A percentile compares a stretch with the other conserved stretches of the same genome.
These are phyloP conservation scores for Neopestalotiopsis clavispora DNA, from an alignment of 2,329 filamentous ascomycete species.

Conservation along the genomic window DNA sequence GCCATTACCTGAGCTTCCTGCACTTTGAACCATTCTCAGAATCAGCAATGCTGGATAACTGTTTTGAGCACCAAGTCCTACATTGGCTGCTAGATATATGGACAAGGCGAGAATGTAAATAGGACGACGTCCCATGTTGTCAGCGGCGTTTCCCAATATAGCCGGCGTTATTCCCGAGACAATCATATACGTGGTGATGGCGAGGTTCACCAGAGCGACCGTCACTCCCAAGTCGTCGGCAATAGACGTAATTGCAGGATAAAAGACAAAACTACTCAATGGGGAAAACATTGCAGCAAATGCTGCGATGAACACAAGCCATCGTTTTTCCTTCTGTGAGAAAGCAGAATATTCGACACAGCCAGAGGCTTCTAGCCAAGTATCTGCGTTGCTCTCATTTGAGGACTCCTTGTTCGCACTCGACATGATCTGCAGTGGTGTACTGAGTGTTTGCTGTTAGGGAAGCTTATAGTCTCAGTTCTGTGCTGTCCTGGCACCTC, in stretches of 20 bases:
- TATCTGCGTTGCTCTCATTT: too few species aligned
- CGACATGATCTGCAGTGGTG: too few species aligned
- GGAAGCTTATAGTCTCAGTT: too few species aligned
- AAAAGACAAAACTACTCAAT: slow-evolving; percentile 26
- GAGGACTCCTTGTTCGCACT: too few species aligned
- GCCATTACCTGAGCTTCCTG: slow-evolving; percentile 21
- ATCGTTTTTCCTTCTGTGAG: slow-evolving; percentile 20
- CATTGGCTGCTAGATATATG: slow-evolving; percentile 20
- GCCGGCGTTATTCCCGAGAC: slow-evolving; percentile 11
- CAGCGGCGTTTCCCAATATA: slow-evolving; percentile 19
- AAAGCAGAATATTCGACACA: slow-evolving; percentile 26
- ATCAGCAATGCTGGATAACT: slow-evolving; percentile 19
- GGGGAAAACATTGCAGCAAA: slow-evolving; percentile 24
- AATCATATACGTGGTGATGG: slow-evolving; percentile 30
- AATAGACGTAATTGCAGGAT: slow-evolving; percentile 24
- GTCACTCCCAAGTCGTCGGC: slow-evolving; percentile 22
- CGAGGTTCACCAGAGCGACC: slow-evolving; percentile 25
- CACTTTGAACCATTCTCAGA: slow-evolving; percentile 22
- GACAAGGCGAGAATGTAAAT: slow-evolving; percentile 16
- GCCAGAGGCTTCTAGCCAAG: too few species aligned
- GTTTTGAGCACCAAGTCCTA: slow-evolving; percentile 20
- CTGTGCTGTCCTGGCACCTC: too few species aligned
- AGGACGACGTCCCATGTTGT: slow-evolving; percentile 16
- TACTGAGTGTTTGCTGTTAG: too few species aligned
- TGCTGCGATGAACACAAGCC: slow-evolving; percentile 21